Base-by-base conservation (phyloP, 2,329 filamentous ascomycete genomes). In the Coniochaeta prunicola region DNA sequence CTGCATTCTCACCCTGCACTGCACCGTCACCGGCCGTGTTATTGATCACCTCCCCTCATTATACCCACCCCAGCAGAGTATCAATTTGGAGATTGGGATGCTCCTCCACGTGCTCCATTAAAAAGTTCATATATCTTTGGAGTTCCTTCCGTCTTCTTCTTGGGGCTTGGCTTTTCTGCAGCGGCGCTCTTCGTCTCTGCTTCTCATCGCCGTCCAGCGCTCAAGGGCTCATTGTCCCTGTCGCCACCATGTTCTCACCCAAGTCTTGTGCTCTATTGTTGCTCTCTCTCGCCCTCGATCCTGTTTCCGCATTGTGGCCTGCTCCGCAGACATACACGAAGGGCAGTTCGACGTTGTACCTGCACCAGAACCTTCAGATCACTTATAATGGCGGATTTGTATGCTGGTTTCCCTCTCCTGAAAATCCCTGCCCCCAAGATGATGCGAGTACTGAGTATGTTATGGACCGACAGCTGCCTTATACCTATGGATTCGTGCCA, bases 321-420 rank as follows among this genome's bases (percentile, higher is more conserved):
- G 73, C 77, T 24, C 84, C 84, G 2, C 72, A 74, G 58, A 75
- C 73, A 40, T 74, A 80, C 58, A 77, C 74, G 50, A 81, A 77
- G 17, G 84, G 84, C 59, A 76, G 76, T 63, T 74, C 74, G 10
- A 74, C 77, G 33, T 70, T 87, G 61, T 83, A 80, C 71, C 80
- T 87, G 65, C 73, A 76, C 61, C 71, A 78, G 61, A 73, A 74
- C 63, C 69, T 86, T 59, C 66, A 74, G 15, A 74, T 87, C 60
- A 83, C 80, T 40, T 86, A 86, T 68, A 86, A 87, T 72, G 80
- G 81, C 65, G 73, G 72, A 68, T 69, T 67, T 71, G 82, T 86
- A 84, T 69, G 81, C 69, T 78, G 71, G 73, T 67, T 64, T 71
- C 69, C 69, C 66, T 66, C 60, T 61, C 57, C 59, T 33, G 59